phyloP scores from a whole-genome alignment of 2,329 filamentous ascomycete genomes.

The Aspergillus latus region DNA sequence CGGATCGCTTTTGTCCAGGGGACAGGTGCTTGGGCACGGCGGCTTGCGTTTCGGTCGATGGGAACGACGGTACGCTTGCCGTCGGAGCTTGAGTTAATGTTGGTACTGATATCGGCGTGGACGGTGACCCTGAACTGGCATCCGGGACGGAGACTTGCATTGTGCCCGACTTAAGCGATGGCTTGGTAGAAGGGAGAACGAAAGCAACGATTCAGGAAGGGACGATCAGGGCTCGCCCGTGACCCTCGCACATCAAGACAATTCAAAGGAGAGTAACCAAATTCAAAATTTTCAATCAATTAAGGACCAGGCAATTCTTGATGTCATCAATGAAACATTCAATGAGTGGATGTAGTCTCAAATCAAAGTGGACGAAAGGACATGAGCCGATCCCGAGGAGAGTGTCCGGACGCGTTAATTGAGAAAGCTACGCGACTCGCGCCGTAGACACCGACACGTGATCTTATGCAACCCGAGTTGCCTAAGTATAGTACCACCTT shows the following conservation, averaged over 20 bases:
- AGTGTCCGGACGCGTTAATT: conserved; percentile 7
- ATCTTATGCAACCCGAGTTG: background rate
- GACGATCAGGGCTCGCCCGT: background rate
- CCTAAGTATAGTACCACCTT: too few relatives aligned
- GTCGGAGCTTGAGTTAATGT: too few relatives aligned
- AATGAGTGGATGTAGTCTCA: conserved; percentile 1
- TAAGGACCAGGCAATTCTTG: too few relatives aligned
- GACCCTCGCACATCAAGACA: background rate
- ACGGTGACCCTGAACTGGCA: background rate
- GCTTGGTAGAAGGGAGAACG: background rate
- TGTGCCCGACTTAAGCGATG: background rate
- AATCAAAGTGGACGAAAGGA: background rate
- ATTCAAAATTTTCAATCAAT: background rate
- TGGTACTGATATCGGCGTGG: background rate
- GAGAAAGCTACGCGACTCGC: background rate
- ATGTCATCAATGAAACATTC: background rate
- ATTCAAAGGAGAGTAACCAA: background rate
- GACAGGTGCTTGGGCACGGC: background rate
- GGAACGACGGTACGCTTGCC: too few relatives aligned
- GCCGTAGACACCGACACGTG: conserved; percentile 1
- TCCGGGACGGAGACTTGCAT: conserved; percentile 8
- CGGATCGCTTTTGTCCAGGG: conserved; percentile 2
- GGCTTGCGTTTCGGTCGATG: background rate
- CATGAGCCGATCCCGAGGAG: conserved; percentile 6
- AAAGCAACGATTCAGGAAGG: background rate